Percentiles rank a stretch among this genome's conserved stretches.
phyloP scores from a whole-genome alignment of 202 grass and related monocot genomes.

The Zizania palustris region DNA sequence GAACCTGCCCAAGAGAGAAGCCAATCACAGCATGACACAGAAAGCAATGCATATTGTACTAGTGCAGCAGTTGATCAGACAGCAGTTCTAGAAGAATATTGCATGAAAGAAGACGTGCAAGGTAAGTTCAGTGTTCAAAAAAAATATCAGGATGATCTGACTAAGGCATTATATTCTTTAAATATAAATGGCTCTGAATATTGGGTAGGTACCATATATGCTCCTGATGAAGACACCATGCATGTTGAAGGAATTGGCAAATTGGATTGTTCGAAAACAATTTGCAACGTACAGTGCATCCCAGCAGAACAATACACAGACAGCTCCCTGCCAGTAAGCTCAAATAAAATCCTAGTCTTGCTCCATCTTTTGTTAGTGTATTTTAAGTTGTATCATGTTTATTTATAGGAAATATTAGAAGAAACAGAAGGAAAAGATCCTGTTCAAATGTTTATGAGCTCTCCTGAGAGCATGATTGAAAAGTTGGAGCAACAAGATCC shows the following conservation, averaged over 20 bases:
- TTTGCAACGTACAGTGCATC: slow-evolving; percentile 9
- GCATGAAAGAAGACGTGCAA: slow-evolving; percentile 58
- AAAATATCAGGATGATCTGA: slow-evolving; percentile 17
- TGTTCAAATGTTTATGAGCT: slow-evolving; percentile 31
- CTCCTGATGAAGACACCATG: slow-evolving; percentile 36
- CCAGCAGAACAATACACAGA: slow-evolving; percentile 49
- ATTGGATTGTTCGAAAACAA: slow-evolving; percentile 25
- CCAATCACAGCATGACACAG: slow-evolving; percentile 35
- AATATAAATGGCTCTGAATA: slow-evolving; percentile 41
- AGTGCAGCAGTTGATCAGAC: slow-evolving; percentile 35
- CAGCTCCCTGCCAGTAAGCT: slow-evolving; percentile 53
- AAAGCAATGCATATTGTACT: slow-evolving; percentile 31
- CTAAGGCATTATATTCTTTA: slow-evolving; percentile 5
- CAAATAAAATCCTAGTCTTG: slow-evolving; percentile 10
- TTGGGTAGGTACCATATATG: slow-evolving; percentile 46
- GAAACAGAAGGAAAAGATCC: slow-evolving; percentile 49
- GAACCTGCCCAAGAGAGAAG: slow-evolving; percentile 42
- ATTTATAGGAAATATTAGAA: slow-evolving; percentile 47
- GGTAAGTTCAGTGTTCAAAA: slow-evolving; percentile 50
- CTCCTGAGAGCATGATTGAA: slow-evolving; percentile 54
- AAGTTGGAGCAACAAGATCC: slow-evolving; percentile 51
- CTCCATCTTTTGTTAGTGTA: slow-evolving; percentile 1
- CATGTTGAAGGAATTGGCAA: slow-evolving; percentile 32
- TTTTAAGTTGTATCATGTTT: slow-evolving; percentile 22
- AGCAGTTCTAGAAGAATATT: slow-evolving; percentile 37